Conservation (phyloP, 306 rosid species). For the Begonia loranthoides region DNA sequence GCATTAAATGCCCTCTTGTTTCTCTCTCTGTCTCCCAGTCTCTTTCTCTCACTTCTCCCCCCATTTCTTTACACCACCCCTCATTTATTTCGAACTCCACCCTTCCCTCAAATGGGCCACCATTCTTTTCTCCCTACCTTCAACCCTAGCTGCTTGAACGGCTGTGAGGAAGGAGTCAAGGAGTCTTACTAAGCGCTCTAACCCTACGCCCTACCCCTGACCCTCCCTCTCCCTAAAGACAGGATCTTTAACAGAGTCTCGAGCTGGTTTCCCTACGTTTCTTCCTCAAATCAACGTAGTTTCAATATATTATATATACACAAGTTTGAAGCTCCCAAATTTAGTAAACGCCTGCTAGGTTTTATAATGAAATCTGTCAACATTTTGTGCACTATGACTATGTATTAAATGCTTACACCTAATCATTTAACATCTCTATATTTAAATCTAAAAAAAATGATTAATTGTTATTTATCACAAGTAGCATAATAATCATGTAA, state of each 20-base stretch:
- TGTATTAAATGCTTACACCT: too few relatives aligned
- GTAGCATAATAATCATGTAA: too few relatives aligned
- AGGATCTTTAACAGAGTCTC: not conserved
- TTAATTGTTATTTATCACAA: too few relatives aligned
- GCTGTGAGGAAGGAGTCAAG: not conserved
- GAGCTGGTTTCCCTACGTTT: not conserved
- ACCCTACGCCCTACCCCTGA: too few relatives aligned
- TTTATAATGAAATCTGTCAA: too few relatives aligned
- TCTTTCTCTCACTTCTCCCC: constrained; percentile 5
- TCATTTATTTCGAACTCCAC: constrained; percentile 3
- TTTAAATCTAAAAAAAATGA: too few relatives aligned
- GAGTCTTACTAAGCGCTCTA: not conserved
- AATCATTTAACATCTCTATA: too few relatives aligned
- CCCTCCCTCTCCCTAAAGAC: not conserved
- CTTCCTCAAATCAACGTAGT: too few relatives aligned
- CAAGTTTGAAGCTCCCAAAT: too few relatives aligned
- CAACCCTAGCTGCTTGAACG: not conserved
- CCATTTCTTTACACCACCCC: constrained; percentile 18
- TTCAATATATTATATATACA: too few relatives aligned
- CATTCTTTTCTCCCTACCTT: not conserved
- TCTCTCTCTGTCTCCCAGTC: constrained; percentile 10
- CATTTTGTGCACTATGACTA: too few relatives aligned
- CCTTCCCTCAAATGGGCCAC: constrained; percentile 10
- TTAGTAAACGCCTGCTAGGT: too few relatives aligned
- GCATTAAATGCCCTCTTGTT: constrained; percentile 26